phyloP scores from a whole-genome alignment of 352 stramenopile species.

The Phytophthora crassamura region DNA sequence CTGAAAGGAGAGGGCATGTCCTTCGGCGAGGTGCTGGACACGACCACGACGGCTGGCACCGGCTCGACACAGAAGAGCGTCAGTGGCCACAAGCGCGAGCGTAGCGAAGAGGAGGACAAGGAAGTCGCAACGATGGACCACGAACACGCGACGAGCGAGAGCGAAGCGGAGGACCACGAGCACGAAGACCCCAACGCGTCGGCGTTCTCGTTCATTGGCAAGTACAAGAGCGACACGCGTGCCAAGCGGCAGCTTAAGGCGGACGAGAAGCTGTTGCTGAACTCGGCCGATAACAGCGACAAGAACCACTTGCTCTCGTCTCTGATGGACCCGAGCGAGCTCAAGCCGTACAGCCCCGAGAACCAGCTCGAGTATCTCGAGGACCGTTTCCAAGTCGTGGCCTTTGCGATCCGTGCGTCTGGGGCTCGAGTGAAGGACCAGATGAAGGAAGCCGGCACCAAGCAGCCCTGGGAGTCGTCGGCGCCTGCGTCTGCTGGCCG shows the following conservation, averaged over 20 bases:
- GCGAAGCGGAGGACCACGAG: constrained; percentile 42
- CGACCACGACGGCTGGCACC: constrained; percentile 14
- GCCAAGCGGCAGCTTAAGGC: constrained; percentile 28
- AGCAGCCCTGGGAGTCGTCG: constrained; percentile 81
- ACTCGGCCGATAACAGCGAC: constrained; percentile 25
- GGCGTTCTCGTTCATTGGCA: constrained; percentile 79
- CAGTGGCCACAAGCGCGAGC: constrained; percentile 35
- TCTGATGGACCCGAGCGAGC: constrained; percentile 55
- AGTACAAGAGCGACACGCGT: constrained; percentile 55
- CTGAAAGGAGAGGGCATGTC: constrained; percentile 75
- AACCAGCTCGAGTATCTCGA: constrained; percentile 91
- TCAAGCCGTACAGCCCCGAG: constrained; percentile 83
- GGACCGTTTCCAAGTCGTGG: constrained; percentile 90
- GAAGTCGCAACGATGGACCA: constrained; percentile 25
- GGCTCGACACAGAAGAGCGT: constrained; percentile 2
- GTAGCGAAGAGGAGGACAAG: constrained; percentile 19
- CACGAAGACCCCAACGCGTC: constrained; percentile 38
- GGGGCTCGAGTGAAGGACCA: constrained; percentile 87
- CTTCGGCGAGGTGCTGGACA: constrained; percentile 67
- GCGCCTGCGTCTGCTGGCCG: constrained; percentile 64
- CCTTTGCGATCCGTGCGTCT: constrained; percentile 85
- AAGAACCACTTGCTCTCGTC: constrained; percentile 48
- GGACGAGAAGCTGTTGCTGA: constrained; percentile 38
- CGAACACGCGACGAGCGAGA: constrained; percentile 37
- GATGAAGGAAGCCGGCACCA: constrained; percentile 90